Conservation (phyloP, 139 green algal genomes). For the Picochlorum sp. region DNA sequence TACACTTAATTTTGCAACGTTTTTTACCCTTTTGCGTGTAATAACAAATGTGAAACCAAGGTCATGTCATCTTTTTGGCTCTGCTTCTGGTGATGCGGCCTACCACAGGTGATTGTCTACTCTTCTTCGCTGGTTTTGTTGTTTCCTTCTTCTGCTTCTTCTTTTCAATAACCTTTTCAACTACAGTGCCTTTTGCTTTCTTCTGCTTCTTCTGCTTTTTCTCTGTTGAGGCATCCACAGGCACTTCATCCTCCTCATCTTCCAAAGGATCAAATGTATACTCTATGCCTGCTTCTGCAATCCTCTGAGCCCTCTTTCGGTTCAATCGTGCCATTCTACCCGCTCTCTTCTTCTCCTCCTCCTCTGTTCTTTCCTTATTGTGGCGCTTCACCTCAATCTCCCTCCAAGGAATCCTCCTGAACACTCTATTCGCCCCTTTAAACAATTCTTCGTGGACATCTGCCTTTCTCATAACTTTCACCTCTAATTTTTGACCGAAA, state of each 20-base stretch:
- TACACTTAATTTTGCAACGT: too few species aligned
- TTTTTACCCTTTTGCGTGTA: too few species aligned
- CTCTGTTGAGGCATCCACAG: not conserved
- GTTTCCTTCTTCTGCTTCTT: too few species aligned
- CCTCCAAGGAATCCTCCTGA: slow-evolving; percentile 61
- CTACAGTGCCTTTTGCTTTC: not conserved
- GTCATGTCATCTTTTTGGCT: too few species aligned
- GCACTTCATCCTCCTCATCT: not conserved
- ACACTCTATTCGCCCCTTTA: slow-evolving; percentile 65
- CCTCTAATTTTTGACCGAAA: slow-evolving; percentile 58
- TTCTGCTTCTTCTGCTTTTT: not conserved
- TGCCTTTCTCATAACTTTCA: slow-evolving; percentile 27
- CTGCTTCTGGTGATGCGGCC: too few species aligned
- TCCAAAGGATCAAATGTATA: slow-evolving; percentile 62
- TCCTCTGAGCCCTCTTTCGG: slow-evolving; percentile 39
- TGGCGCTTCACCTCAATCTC: slow-evolving; percentile 66
- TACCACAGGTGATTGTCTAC: too few species aligned
- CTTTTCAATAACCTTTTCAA: too few species aligned
- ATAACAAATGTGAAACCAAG: too few species aligned
- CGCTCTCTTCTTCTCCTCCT: slow-evolving; percentile 28
- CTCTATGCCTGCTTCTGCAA: slow-evolving; percentile 66
- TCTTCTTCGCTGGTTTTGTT: too few species aligned
- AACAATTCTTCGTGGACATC: slow-evolving; percentile 67
- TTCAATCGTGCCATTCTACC: slow-evolving; percentile 39
- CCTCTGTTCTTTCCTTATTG: slow-evolving; percentile 48